Evolutionary conservation across 2,329 filamentous ascomycete genomes (phyloP), one percentile per base, ranked within the genome.

Genomic region (Dothideomycetidae sp.): DNA sequence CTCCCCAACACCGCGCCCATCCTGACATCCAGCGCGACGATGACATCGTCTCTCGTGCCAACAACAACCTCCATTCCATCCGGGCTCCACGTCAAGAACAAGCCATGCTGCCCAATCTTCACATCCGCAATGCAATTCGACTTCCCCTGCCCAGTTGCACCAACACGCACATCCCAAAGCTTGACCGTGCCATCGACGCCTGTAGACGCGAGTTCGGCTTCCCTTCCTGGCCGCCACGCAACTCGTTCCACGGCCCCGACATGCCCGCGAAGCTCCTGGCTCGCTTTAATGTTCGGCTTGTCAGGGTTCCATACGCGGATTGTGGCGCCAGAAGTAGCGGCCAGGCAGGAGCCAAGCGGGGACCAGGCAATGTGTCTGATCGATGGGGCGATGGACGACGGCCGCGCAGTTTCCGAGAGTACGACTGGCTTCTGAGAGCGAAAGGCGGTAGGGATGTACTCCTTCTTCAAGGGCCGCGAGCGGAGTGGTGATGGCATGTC

Each of bases 231-330:
- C 51, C 83, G 82, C 58, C 84, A 88, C 2, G 76, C 77, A 1
- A 88, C 75, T 51, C 79, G 79, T 52, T 85, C 81, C 31, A 86
- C 75, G 17, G 68, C 57, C 16, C 73, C 68, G 4, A 65, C 52
- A 23, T 52, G 48, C 3, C 48, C 48, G 40, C 51, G 50, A 43
- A 86, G 68, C 51, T 85, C 80, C 0, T 80, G 86, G 7, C 78
- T 81, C 53, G 78, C 75, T 47, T 77, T 78, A 26, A 81, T 72
- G 47, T 79, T 74, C 2, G 75, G 70, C 50, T 78, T 76, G 47
- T 88, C 81, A 1, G 80, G 78, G 47, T 86, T 86, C 81, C 81
- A 88, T 33, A 86, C 77, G 49, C 81, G 74, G 37, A 88, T 59
- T 47, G 71, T 73, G 51, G 83, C 77, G 15, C 68, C 63, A 4